phyloP scores from a whole-genome alignment of 805 yeast species.

The Yamadazyma laniorum region DNA sequence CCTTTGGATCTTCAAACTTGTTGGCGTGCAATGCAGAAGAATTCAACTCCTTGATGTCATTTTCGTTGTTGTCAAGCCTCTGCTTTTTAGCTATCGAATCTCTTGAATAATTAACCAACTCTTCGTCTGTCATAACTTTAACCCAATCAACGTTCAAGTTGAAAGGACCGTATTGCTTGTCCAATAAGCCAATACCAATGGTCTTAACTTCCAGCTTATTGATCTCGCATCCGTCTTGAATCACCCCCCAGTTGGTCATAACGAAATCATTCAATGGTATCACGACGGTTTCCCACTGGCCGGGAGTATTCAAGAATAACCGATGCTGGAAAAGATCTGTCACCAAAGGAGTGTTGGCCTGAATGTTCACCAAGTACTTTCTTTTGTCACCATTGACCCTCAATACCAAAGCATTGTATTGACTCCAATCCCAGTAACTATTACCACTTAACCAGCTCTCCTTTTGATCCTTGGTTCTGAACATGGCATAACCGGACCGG shows the following conservation, averaged over 20 bases:
- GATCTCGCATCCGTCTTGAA: slow-evolving; percentile 49
- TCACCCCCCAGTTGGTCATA: slow-evolving; percentile 76
- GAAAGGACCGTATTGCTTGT: slow-evolving; percentile 75
- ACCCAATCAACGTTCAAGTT: slow-evolving; percentile 68
- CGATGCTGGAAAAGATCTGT: slow-evolving; percentile 84
- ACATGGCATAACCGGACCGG: slow-evolving; percentile 79
- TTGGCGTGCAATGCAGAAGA: slow-evolving; percentile 25
- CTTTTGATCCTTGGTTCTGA: slow-evolving; percentile 67
- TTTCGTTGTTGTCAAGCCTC: slow-evolving; percentile 18
- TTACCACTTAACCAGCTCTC: slow-evolving; percentile 49
- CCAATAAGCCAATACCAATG: slow-evolving; percentile 75
- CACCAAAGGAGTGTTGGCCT: slow-evolving; percentile 72
- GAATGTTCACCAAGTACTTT: slow-evolving; percentile 75
- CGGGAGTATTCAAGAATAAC: slow-evolving; percentile 65
- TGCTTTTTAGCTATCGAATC: slow-evolving; percentile 23
- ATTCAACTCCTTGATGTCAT: slow-evolving; percentile 13
- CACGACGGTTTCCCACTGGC: slow-evolving; percentile 80
- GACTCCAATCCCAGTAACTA: slow-evolving; percentile 67
- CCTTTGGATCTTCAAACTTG: slow-evolving; percentile 32
- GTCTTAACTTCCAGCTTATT: slow-evolving; percentile 67
- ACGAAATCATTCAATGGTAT: slow-evolving; percentile 78
- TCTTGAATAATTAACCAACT: slow-evolving; percentile 39
- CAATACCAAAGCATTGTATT: slow-evolving; percentile 58
- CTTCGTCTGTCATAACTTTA: slow-evolving; percentile 61
- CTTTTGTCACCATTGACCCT: slow-evolving; percentile 73